Percentiles rank a stretch among this genome's conserved stretches.
Conservation (phyloP, 1,284 basidiomycete genomes). For the Chalciporus sp. region DNA sequence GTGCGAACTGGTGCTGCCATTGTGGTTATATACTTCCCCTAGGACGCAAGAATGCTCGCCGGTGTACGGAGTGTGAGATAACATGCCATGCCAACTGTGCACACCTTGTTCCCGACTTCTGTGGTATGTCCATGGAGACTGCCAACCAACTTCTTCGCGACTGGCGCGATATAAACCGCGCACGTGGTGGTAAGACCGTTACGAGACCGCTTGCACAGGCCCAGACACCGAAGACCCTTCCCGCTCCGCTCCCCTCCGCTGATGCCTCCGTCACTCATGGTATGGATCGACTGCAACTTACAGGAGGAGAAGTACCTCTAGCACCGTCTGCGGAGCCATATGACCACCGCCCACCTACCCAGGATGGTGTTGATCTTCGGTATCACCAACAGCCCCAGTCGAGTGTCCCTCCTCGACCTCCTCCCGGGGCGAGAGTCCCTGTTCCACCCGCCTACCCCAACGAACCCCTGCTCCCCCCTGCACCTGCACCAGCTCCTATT, state of each 20-base stretch:
- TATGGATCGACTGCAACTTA: constrained; percentile 57
- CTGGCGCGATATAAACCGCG: constrained; percentile 82
- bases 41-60: constrained; percentile 94
- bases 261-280: constrained; percentile 38
- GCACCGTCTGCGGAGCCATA: constrained; percentile 37
- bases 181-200: constrained; percentile 47
- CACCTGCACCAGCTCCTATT: constrained; percentile 11
- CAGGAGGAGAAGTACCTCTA: constrained; percentile 38
- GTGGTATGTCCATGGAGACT: constrained; percentile 99
- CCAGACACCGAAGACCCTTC: constrained; percentile 35
- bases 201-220: constrained; percentile 40
- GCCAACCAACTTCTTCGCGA: constrained; percentile 93
- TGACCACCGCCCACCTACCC: constrained; percentile 35
- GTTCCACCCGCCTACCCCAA: constrained; percentile 39
- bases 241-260: constrained; percentile 31
- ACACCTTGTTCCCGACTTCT: constrained; percentile 98
- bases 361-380: constrained; percentile 33
- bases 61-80: constrained; percentile 94
- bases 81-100: constrained; percentile 98
- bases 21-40: constrained; percentile 98
- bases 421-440: constrained; percentile 49
- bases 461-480: constrained; percentile 33
- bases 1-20: constrained; percentile 99
- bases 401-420: constrained; percentile 42
- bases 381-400: constrained; percentile 35